phyloP scores from a whole-genome alignment of 2,329 filamentous ascomycete species.

The Remersonia thermophila region DNA sequence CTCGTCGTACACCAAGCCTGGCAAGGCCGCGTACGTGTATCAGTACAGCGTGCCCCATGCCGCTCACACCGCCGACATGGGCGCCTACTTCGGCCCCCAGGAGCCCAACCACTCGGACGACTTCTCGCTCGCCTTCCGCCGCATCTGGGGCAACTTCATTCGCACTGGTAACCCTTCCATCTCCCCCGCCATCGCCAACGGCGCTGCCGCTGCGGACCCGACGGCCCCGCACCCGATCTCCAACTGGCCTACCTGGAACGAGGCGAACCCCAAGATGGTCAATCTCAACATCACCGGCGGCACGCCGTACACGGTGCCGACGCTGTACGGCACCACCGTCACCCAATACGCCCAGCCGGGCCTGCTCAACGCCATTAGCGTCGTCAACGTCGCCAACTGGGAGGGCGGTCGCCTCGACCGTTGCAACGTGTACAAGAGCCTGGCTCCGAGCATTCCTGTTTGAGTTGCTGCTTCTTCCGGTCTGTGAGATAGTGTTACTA shows the following conservation, averaged over 20 bases:
- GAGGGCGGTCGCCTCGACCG: conserved; percentile 16
- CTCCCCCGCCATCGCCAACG: conserved; percentile 13
- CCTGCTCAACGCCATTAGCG: conserved; percentile 11
- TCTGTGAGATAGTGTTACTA: too few relatives aligned
- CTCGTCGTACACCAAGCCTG: conserved; percentile 28
- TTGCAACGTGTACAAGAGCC: conserved; percentile 15
- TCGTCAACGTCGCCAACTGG: conserved; percentile 14
- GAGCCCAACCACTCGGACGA: conserved; percentile 14
- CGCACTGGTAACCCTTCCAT: conserved; percentile 13
- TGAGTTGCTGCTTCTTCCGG: not conserved
- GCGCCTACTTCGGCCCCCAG: conserved; percentile 23
- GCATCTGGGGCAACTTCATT: conserved; percentile 17
- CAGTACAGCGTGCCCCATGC: conserved; percentile 34
- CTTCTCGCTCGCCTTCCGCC: conserved; percentile 13
- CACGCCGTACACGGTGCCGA: conserved; percentile 1
- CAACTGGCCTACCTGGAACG: conserved; percentile 14
- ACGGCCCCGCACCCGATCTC: conserved; percentile 7
- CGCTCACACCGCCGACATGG: conserved; percentile 27
- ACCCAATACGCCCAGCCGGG: conserved; percentile 11
- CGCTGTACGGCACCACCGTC: conserved; percentile 7
- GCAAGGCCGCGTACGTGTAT: conserved; percentile 28
- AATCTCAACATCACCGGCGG: conserved; percentile 19
- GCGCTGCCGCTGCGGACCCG: conserved; percentile 4
- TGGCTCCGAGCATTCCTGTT: conserved; percentile 7
- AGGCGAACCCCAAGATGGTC: conserved; percentile 6